A percentile compares a stretch with the other conserved stretches of the same genome.
Conservation (phyloP, 75 land plant species). For the Cupressus sempervirens region DNA sequence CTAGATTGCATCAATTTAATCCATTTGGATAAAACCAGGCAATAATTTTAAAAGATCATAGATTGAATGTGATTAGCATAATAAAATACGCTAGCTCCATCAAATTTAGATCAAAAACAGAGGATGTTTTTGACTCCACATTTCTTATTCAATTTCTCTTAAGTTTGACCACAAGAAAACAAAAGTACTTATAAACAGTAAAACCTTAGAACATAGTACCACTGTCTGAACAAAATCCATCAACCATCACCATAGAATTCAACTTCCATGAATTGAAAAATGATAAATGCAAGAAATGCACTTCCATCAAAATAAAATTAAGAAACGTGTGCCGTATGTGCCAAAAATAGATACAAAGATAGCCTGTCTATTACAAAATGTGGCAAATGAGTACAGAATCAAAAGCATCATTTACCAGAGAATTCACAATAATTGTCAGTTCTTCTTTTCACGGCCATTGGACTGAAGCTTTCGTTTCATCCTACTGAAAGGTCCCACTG, state of each 20-base stretch:
- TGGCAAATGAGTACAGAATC: not conserved
- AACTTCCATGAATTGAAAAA: not conserved
- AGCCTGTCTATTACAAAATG: not conserved
- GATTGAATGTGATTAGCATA: not conserved
- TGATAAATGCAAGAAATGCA: not conserved
- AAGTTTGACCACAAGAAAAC: not conserved
- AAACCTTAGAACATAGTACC: not conserved
- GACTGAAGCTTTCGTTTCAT: slow-evolving; percentile 64
- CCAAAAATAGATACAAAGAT: not conserved
- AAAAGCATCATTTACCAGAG: not conserved
- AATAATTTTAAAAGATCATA: not conserved
- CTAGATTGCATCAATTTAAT: too few relatives aligned
- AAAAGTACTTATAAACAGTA: not conserved
- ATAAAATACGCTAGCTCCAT: not conserved
- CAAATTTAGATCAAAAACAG: not conserved
- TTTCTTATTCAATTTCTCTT: not conserved
- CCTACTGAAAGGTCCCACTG: slow-evolving; percentile 87
- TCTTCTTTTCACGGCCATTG: slow-evolving; percentile 1
- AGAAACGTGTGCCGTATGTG: not conserved
- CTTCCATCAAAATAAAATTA: not conserved
- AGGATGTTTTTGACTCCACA: not conserved
- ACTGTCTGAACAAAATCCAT: not conserved
- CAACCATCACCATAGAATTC: not conserved
- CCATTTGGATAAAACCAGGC: too few relatives aligned
- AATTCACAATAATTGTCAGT: not conserved